Evolutionary conservation across 176 grass and related monocot genomes (phyloP).

Genomic region (Oryza punctata): DNA sequence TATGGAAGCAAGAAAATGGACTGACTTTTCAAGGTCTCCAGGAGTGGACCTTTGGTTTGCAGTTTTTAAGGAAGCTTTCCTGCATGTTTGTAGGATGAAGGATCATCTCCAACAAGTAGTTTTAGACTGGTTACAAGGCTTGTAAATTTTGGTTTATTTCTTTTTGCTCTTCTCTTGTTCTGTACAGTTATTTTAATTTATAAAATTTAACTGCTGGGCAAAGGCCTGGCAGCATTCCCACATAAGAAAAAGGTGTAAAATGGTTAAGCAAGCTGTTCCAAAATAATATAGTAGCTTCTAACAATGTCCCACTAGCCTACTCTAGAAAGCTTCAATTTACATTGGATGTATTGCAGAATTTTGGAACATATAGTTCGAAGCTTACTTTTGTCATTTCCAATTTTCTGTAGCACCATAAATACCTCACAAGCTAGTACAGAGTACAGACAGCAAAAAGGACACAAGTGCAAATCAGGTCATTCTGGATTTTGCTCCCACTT

Average conservation of each 20-base stretch:
- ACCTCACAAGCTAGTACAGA: background rate
- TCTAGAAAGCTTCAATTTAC: background rate
- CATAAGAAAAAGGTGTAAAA: background rate
- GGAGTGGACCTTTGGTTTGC: no score
- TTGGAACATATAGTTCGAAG: conserved; percentile 7
- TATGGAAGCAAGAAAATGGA: no score
- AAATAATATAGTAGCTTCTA: background rate
- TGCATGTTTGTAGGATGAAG: no score
- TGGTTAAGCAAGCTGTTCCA: conserved; percentile 15
- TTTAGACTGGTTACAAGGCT: no score
- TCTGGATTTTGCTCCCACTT: background rate
- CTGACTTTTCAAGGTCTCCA: no score
- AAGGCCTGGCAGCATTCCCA: no score
- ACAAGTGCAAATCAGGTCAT: background rate
- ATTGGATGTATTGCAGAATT: background rate
- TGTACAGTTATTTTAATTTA: no score
- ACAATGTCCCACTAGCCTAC: conserved; percentile 8
- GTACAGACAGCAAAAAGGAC: background rate
- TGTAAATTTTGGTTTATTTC: no score
- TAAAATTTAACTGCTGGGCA: no score
- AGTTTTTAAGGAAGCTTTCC: no score
- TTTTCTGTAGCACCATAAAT: background rate
- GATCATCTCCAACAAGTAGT: no score
- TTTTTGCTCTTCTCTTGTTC: no score
- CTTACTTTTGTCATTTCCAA: background rate